Evolutionary conservation across 495 filamentous ascomycete species (phyloP), one percentile per base, ranked within the genome.

Genomic region (Aspergillus avenaceus): DNA sequence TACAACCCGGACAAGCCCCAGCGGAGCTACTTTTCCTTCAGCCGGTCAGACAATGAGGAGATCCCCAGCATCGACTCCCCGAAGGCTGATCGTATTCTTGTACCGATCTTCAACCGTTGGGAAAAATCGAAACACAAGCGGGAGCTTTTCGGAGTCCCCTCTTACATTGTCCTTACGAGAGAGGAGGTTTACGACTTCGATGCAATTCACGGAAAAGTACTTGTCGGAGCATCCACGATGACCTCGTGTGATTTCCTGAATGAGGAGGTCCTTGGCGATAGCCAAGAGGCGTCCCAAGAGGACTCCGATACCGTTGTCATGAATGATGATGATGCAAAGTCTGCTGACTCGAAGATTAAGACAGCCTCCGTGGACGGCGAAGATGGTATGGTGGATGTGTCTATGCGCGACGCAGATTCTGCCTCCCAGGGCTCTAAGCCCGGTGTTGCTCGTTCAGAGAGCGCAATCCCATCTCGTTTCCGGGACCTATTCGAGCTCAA

Each of bases 341-440:
- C 83, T 2, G 81, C 76, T 13, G 87, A 86, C 52, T 78, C 81
- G 6, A 84, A 83, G 55, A 74, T 95, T 41, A 77, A 86, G 53
- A 84, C 86, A 18, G 73, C 73, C 0, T 96, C 90, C 7, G 82
- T 96, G 9, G 85, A 91, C 54, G 90, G 88, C 5, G 92, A 96
- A 64, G 91, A 96, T 54, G 89, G 87, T 42, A 82, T 96, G 53
- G 89, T 97, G 3, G 87, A 97, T 61, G 84, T 98, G 19, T 88
- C 87, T 1, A 91, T 95, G 88, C 79, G 78, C 9, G 86, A 91
- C 54, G 72, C 69, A 7, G 57, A 63, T 6, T 72, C 67, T 54
- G 56, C 49, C 4, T 45, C 55, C 8, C 54, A 66, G 21, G 45
- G 66, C 5, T 47, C 51, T 22, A 52, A 53, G 31, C 41, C 45